These are phyloP conservation scores for Coelastrella sp. DNA, from an alignment of 139 green algal genomes.

Conservation along the genomic window DNA sequence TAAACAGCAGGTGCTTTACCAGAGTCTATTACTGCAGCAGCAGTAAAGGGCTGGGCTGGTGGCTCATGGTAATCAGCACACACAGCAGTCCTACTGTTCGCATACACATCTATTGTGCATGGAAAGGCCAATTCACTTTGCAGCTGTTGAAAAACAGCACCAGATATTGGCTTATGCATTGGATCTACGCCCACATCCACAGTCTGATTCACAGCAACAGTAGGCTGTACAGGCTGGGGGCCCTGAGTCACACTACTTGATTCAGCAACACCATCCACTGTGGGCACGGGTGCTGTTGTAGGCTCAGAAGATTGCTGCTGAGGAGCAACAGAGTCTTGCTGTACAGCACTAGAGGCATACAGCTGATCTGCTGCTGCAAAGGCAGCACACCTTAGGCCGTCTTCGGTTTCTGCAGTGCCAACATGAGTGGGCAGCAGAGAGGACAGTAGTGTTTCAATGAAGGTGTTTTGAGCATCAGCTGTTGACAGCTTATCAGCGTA, in stretches of 20 bases:
- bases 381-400: background rate
- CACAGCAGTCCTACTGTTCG: background rate
- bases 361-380: background rate
- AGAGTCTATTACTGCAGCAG: background rate
- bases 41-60: background rate
- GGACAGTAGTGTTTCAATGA: background rate
- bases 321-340: background rate
- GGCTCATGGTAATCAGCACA: background rate
- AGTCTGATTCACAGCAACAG: background rate
- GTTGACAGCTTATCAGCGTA: background rate
- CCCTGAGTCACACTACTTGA: background rate
- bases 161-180: background rate
- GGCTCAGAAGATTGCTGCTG: background rate
- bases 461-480: background rate
- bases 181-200: background rate
- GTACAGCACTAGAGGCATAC: background rate
- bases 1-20: background rate
- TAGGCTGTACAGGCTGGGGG: background rate
- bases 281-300: background rate
- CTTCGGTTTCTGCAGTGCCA: background rate
- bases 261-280: background rate
- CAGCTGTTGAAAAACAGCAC: background rate
- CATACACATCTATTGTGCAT: slow-evolving; percentile 8
- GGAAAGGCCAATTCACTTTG: background rate
- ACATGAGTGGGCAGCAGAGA: background rate